Percentiles rank a stretch among this genome's conserved stretches.
phyloP scores from a whole-genome alignment of 257 asterid genomes.

The Solanum piurae region DNA sequence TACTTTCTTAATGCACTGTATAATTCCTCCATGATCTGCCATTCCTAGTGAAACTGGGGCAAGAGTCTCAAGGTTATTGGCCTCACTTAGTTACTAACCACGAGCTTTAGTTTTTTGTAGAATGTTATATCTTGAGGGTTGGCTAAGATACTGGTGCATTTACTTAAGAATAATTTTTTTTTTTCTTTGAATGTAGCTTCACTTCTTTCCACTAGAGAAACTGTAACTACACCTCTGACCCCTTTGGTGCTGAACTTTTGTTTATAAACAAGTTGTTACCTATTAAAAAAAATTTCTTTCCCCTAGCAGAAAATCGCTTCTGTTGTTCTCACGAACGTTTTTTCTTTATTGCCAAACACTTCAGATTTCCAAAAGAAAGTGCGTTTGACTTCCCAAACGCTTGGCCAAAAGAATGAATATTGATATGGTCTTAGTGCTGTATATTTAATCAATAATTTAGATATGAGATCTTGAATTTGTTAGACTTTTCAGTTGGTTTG shows the following conservation, averaged over 20 bases:
- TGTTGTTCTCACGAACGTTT: background rate
- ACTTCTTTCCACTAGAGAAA: background rate
- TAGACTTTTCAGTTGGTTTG: background rate
- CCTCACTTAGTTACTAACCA: background rate
- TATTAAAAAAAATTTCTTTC: background rate
- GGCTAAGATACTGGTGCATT: background rate
- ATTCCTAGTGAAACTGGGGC: background rate
- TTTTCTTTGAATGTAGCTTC: background rate
- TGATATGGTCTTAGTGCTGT: background rate
- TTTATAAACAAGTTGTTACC: background rate
- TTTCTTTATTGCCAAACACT: background rate
- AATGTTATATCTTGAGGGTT: background rate
- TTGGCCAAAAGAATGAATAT: background rate
- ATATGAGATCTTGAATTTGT: background rate
- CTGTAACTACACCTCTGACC: background rate
- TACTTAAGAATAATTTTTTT: background rate
- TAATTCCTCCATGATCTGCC: background rate
- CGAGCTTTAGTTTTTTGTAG: background rate
- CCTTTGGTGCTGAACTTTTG: background rate
- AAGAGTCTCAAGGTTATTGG: background rate
- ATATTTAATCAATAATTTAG: background rate
- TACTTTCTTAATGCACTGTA: background rate
- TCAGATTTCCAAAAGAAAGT: background rate
- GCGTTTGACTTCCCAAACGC: background rate
- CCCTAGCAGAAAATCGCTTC: background rate